Evolutionary conservation across 495 filamentous ascomycete species (phyloP).

Genomic region (Aspergillus heteromorphus): DNA sequence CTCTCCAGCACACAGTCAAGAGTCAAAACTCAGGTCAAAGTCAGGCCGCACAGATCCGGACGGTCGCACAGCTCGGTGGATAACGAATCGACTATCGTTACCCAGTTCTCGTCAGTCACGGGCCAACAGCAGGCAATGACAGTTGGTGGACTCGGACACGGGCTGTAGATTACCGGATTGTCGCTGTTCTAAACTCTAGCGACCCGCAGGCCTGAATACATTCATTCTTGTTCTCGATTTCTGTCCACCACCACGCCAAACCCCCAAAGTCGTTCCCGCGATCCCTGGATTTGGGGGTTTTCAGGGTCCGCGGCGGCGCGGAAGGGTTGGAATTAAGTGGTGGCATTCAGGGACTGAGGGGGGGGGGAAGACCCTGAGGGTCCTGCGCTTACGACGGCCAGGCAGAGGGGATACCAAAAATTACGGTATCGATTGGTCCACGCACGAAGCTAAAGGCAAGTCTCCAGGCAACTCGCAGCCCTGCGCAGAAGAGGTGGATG

Average conservation of each 20-base stretch:
- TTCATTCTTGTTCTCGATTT: background rate
- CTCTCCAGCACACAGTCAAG: background rate
- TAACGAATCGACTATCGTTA: background rate
- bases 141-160: background rate
- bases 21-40: background rate
- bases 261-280: background rate
- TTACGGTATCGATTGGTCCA: background rate
- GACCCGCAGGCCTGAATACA: background rate
- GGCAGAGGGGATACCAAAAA: background rate
- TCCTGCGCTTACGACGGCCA: background rate
- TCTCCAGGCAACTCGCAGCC: no score
- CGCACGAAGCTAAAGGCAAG: background rate
- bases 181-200: background rate
- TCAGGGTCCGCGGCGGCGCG: background rate
- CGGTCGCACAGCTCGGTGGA: background rate
- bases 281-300: background rate
- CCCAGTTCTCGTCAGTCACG: background rate
- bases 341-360: conserved; percentile 1
- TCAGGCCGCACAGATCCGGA: background rate
- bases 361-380: background rate
- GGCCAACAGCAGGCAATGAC: background rate
- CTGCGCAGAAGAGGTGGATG: no score
- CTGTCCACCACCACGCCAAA: background rate
- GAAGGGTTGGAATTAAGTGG: background rate
- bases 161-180: background rate